Evolutionary conservation across 139 green algal genomes (phyloP).

Genomic region (Asterochloris sp.): DNA sequence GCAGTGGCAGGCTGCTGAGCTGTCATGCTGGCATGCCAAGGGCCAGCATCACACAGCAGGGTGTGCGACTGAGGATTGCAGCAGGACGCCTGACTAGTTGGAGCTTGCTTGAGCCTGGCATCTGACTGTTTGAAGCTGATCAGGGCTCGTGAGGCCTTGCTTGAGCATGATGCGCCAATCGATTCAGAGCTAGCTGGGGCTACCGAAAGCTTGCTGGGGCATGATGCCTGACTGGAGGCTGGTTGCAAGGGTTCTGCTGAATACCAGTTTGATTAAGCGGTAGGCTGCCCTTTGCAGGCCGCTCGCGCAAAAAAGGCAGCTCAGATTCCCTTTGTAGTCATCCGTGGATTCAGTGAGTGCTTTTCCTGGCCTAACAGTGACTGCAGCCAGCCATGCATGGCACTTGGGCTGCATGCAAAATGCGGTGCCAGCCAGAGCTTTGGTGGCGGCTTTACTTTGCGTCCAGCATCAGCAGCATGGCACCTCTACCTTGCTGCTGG

Average conservation of each 20-base stretch:
- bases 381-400: no score
- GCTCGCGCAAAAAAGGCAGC: not conserved
- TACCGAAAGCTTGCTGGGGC: no score
- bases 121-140: not conserved
- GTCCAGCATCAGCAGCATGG: no score
- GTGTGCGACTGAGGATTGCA: not conserved
- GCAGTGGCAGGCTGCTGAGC: not conserved
- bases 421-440: no score
- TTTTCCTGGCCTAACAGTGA: no score
- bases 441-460: no score
- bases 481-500: no score
- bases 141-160: not conserved
- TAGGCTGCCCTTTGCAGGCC: not conserved
- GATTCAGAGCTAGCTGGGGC: no score
- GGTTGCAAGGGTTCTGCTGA: not conserved
- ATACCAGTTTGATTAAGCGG: not conserved
- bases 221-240: not conserved
- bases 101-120: not conserved
- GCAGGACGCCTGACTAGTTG: not conserved
- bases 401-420: no score
- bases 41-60: not conserved
- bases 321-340: constrained; percentile 12
- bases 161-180: not conserved
- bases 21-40: no score
- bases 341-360: not conserved